These are phyloP conservation scores for Bauhinia variegata DNA, from an alignment of 306 rosid genomes.

Conservation along the genomic window DNA sequence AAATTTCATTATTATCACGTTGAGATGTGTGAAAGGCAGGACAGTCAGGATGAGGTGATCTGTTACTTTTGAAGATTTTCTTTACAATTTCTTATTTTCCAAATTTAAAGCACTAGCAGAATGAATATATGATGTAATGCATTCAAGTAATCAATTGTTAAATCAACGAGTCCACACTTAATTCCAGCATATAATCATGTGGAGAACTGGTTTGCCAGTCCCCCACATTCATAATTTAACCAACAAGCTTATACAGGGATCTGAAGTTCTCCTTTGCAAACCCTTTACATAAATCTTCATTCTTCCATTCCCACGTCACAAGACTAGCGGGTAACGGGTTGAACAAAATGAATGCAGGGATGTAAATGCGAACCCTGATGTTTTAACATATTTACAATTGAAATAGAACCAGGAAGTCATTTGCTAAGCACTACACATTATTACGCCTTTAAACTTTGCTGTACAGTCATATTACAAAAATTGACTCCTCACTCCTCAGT, in stretches of 20 bases:
- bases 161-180: no score
- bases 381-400: constrained; percentile 9
- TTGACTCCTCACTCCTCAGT: constrained; percentile 15
- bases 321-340: neutral
- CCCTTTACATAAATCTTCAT: no score
- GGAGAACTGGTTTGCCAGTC: neutral
- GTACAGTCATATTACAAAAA: constrained; percentile 35
- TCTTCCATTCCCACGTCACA: neutral
- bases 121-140: neutral
- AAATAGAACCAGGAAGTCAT: neutral
- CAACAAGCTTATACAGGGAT: no score
- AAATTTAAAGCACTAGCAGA: neutral
- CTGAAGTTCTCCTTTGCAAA: no score
- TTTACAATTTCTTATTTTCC: no score
- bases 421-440: neutral
- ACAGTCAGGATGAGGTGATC: no score
- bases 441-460: neutral
- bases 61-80: no score
- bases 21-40: neutral
- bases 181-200: no score
- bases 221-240: neutral
- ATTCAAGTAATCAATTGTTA: neutral
- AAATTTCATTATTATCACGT: neutral
- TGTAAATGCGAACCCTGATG: neutral
- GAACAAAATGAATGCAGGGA: neutral